Evolutionary conservation across 1,284 basidiomycete genomes (phyloP), one percentile per base, ranked within the genome.

Genomic region (Ganoderma meredithae): DNA sequence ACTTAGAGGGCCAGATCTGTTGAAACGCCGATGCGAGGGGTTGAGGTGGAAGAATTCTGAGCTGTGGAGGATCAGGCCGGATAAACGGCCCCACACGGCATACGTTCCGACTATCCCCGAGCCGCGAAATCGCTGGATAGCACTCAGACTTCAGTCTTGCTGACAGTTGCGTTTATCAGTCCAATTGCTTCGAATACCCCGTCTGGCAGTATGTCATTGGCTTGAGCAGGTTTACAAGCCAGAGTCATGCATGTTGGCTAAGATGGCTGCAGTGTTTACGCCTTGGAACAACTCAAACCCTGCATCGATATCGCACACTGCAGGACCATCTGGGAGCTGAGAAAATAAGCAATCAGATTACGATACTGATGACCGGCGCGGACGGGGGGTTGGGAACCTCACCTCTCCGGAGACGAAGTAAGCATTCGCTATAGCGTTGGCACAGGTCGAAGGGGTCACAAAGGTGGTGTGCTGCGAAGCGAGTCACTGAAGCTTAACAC

Each of bases 251-350:
- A 64, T 49, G 43, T 64, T 59, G 13, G 53, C 64, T 8, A 65
- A 17, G 22, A 65, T 65, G 10, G 15, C 22, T 15, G 44, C 15
- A 10, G 64, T 65, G 27, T 60, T 55, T 2, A 65, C 64, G 0
- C 64, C 64, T 1, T 36, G 9, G 36, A 58, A 65, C 36, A 53
- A 15, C 17, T 65, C 58, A 27, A 65, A 65, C 43, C 10, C 47
- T 22, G 22, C 36, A 31, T 65, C 59, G 8, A 60, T 59, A 39
- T 65, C 64, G 49, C 64, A 65, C 13, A 65, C 64, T 0, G 39
- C 19, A n/a, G 33, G 55, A 12, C 55, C 55, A 6, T 58, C 55
- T n/a, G 55, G 55, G n/a, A 58, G 33, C 55, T 58, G n/a, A 55
- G 31, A 8, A 33, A 8, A 55, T 33, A 17, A 13, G 22, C 33